Conservation (phyloP, 2,329 filamentous ascomycete genomes). For the Alternaria metachromatica region DNA sequence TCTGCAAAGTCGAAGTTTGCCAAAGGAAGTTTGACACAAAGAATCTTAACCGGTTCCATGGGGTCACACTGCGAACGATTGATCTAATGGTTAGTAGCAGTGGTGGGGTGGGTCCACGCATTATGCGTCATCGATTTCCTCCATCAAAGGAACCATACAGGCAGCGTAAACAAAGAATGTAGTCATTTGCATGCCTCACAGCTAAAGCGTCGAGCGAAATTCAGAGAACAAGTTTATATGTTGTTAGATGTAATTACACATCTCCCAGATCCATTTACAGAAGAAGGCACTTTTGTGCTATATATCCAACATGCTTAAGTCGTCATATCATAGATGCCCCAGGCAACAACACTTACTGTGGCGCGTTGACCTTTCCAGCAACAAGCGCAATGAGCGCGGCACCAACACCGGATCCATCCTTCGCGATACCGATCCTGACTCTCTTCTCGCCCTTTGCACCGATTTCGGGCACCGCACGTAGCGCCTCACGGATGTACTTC, state of each 20-base stretch:
- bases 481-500: constrained; percentile 82
- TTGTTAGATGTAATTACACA: neutral
- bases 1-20: neutral
- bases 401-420: constrained; percentile 95
- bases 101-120: neutral
- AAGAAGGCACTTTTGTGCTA: neutral
- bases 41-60: neutral
- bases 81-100: neutral
- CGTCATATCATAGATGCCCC: neutral
- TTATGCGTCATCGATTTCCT: neutral
- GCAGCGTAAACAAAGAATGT: neutral
- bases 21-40: neutral
- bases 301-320: neutral
- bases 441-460: constrained; percentile 80
- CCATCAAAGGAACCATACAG: neutral
- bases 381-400: constrained; percentile 94
- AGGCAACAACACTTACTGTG: constrained; percentile 13
- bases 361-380: constrained; percentile 63
- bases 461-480: constrained; percentile 78
- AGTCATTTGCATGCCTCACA: neutral
- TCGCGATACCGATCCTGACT: constrained; percentile 93
- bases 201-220: neutral
- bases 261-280: neutral
- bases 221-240: neutral
- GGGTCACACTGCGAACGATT: neutral